phyloP scores from a whole-genome alignment of 225 moss, liverwort and hornwort genomes.

The Bryoerythrophyllum caledonicum region DNA sequence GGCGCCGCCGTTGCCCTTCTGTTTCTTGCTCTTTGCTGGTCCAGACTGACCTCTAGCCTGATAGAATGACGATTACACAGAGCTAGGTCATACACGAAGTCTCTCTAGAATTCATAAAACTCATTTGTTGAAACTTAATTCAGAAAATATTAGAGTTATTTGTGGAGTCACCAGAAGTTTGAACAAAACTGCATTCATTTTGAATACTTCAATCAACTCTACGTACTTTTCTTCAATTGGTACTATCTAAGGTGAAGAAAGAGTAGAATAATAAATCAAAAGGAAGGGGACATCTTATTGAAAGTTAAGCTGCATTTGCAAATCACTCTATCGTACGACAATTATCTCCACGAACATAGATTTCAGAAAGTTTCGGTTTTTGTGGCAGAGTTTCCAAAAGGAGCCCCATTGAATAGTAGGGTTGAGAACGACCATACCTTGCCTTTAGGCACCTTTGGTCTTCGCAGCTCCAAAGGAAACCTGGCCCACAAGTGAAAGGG shows the following conservation, averaged over 20 bases:
- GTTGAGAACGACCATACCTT: slow-evolving; percentile 44
- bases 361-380: no score
- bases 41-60: slow-evolving; percentile 61
- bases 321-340: background rate
- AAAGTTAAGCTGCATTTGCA: no score
- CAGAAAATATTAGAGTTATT: background rate
- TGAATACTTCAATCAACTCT: no score
- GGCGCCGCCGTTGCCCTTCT: slow-evolving; percentile 40
- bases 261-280: no score
- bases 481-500: slow-evolving; percentile 36
- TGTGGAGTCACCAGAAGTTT: no score
- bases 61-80: slow-evolving; percentile 17
- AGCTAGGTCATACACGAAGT: background rate
- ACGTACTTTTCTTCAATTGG: no score
- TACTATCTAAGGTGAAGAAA: no score
- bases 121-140: background rate
- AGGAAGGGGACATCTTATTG: no score
- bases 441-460: slow-evolving; percentile 62
- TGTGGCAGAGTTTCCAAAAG: background rate
- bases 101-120: background rate
- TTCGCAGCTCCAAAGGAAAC: slow-evolving; percentile 86
- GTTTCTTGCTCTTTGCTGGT: slow-evolving; percentile 54
- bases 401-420: background rate
- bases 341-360: no score
- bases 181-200: no score